A percentile compares a stretch with the other conserved stretches of the same genome.
Evolutionary conservation across 1,284 basidiomycete species (phyloP).

Genomic region (Cryptococcus sp.): DNA sequence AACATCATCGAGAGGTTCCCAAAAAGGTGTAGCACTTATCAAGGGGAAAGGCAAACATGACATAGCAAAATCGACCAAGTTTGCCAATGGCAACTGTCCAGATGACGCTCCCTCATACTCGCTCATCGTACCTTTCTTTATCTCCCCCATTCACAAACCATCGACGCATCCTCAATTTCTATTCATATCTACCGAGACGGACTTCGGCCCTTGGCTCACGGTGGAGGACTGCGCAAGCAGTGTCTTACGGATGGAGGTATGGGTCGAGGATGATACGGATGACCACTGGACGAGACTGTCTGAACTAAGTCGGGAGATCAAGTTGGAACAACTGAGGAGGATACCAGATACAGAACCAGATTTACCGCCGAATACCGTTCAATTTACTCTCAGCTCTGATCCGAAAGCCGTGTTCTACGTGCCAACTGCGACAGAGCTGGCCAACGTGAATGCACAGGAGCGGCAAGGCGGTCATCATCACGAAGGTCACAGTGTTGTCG

Average conservation of each 20-base stretch:
- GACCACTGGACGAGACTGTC: constrained; percentile 15
- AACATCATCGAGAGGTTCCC: too few relatives aligned
- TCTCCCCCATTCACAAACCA: constrained; percentile 48
- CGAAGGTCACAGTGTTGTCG: constrained; percentile 26
- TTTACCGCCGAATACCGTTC: constrained; percentile 31
- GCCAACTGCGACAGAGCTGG: constrained; percentile 2
- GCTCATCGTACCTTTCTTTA: constrained; percentile 46
- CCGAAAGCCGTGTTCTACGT: constrained; percentile 32
- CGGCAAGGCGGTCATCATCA: not conserved
- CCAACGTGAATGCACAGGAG: constrained; percentile 4
- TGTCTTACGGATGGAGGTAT: constrained; percentile 39
- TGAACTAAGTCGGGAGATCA: constrained; percentile 15
- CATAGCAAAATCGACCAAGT: too few relatives aligned
- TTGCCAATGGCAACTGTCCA: too few relatives aligned
- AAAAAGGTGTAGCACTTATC: too few relatives aligned
- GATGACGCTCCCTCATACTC: not conserved
- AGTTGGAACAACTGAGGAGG: constrained; percentile 23
- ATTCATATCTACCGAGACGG: constrained; percentile 34
- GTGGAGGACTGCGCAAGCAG: constrained; percentile 27
- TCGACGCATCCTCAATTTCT: constrained; percentile 48
- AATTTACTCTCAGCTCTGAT: constrained; percentile 34
- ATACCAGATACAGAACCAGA: not conserved
- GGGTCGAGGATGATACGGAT: constrained; percentile 35
- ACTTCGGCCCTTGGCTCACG: constrained; percentile 49
- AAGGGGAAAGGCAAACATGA: too few relatives aligned